phyloP scores from a whole-genome alignment of 2,329 filamentous ascomycete species.

The Dothideomycetes sp. region DNA sequence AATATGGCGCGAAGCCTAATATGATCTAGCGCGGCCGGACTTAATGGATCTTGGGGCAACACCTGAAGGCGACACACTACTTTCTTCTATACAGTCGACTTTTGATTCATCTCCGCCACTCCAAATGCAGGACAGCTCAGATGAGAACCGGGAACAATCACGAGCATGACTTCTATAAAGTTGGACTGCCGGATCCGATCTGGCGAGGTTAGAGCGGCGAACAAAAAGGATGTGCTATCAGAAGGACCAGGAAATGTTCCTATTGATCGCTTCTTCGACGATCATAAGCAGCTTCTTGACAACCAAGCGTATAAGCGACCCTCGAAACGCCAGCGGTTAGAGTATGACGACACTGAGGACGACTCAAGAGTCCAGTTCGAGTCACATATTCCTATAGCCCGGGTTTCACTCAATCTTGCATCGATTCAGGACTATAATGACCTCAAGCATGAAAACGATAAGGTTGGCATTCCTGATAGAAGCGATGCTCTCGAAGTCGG shows the following conservation, averaged over 20 bases:
- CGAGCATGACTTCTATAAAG: constrained; percentile 1
- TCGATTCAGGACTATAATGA: neutral
- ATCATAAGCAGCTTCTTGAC: neutral
- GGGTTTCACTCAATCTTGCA: neutral
- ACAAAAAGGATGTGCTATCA: neutral
- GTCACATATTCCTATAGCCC: neutral
- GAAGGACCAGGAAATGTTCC: neutral
- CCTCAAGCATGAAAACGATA: neutral
- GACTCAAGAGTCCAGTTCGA: neutral
- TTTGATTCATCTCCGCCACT: neutral
- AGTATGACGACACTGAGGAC: neutral
- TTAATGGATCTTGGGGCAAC: constrained; percentile 41
- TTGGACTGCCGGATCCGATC: neutral
- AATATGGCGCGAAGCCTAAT: too few species aligned
- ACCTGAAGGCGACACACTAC: constrained; percentile 34
- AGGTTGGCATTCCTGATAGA: neutral
- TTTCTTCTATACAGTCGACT: neutral
- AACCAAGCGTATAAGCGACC: neutral
- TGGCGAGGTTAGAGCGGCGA: neutral
- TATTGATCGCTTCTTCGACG: neutral
- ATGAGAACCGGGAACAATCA: neutral
- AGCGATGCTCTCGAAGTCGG: neutral
- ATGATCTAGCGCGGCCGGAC: too few species aligned
- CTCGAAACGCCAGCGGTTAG: neutral
- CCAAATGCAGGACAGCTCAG: neutral